Conservation (phyloP, 768 basidiomycete genomes). For the Erythrobasidium yunnanense region DNA sequence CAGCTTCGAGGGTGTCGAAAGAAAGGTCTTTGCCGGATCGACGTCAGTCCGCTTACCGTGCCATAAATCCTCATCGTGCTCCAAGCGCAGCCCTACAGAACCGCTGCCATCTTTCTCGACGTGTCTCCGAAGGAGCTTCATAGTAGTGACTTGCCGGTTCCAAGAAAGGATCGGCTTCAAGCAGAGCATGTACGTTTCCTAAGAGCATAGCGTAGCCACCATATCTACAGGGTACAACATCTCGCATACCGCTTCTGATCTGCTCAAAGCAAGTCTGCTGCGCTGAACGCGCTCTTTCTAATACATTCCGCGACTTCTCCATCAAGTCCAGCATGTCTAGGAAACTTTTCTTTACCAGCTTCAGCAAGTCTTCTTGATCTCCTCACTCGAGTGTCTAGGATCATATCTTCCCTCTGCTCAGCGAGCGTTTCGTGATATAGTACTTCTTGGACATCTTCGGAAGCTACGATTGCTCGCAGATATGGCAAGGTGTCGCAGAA, state of each 20-base stretch:
- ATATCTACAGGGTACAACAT: too few species aligned
- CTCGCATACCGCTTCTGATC: too few species aligned
- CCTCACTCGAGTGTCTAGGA: conserved; percentile 5
- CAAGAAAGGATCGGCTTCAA: too few species aligned
- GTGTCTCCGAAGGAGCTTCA: conserved; percentile 75
- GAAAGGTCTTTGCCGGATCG: neutral
- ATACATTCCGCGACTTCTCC: neutral
- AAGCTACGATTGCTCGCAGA: conserved; percentile 54
- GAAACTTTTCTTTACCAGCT: conserved; percentile 1
- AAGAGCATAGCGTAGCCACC: too few species aligned
- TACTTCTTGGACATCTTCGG: conserved; percentile 50
- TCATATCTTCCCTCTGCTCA: neutral
- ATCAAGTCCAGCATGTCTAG: neutral
- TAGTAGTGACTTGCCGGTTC: too few species aligned
- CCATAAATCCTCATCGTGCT: conserved; percentile 99
- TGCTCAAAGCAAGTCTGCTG: neutral
- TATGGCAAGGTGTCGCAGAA: conserved; percentile 62
- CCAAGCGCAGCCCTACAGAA: conserved; percentile 44
- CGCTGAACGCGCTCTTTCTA: neutral
- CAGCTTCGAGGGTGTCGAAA: neutral
- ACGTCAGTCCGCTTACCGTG: conserved; percentile 52
- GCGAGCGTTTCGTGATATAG: conserved; percentile 24
- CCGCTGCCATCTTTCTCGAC: conserved; percentile 55
- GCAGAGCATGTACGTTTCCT: too few species aligned
- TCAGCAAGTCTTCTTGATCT: conserved; percentile 11